These are phyloP conservation scores for Colletotrichum truncatum DNA, from an alignment of 2,329 filamentous ascomycete genomes.

Conservation along the genomic window DNA sequence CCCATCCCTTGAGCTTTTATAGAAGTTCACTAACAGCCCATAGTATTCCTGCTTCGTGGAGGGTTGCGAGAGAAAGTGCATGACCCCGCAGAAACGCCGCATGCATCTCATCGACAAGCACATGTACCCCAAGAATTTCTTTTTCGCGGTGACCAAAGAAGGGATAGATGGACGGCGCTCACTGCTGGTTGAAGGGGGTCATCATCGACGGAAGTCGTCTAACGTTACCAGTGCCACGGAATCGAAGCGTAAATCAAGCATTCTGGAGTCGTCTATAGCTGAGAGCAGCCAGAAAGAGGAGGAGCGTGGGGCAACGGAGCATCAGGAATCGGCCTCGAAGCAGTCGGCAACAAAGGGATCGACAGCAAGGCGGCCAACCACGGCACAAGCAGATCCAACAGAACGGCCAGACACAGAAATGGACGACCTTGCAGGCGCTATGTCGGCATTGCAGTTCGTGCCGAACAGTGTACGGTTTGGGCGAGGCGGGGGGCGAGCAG, in stretches of 20 bases:
- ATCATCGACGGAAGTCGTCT: slow-evolving; percentile 60
- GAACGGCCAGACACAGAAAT: slow-evolving; percentile 59
- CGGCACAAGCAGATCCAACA: not conserved
- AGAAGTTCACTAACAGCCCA: slow-evolving; percentile 22
- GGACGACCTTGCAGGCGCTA: slow-evolving; percentile 70
- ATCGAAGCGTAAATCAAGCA: slow-evolving; percentile 43
- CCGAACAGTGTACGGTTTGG: slow-evolving; percentile 75
- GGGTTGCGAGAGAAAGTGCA: slow-evolving; percentile 85
- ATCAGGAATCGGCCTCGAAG: not conserved
- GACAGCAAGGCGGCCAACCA: slow-evolving; percentile 10
- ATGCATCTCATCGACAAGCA: slow-evolving; percentile 96
- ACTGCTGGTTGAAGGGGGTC: slow-evolving; percentile 71
- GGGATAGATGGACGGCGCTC: slow-evolving; percentile 89
- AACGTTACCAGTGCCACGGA: slow-evolving; percentile 42
- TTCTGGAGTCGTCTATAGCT: slow-evolving; percentile 34
- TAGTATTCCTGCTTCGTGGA: slow-evolving; percentile 92
- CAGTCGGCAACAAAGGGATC: not conserved
- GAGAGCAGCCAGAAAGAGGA: not conserved
- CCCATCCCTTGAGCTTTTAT: not conserved
- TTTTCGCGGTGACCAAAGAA: slow-evolving; percentile 85
- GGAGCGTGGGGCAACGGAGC: not conserved
- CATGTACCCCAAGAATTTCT: slow-evolving; percentile 87
- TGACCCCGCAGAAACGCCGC: slow-evolving; percentile 82
- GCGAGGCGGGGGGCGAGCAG: slow-evolving; percentile 60
- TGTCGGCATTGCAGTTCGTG: slow-evolving; percentile 78